A percentile compares a stretch with the other conserved stretches of the same genome.
These are phyloP conservation scores for Halophytophthora batemanensis DNA, from an alignment of 352 stramenopile species.

Conservation along the genomic window DNA sequence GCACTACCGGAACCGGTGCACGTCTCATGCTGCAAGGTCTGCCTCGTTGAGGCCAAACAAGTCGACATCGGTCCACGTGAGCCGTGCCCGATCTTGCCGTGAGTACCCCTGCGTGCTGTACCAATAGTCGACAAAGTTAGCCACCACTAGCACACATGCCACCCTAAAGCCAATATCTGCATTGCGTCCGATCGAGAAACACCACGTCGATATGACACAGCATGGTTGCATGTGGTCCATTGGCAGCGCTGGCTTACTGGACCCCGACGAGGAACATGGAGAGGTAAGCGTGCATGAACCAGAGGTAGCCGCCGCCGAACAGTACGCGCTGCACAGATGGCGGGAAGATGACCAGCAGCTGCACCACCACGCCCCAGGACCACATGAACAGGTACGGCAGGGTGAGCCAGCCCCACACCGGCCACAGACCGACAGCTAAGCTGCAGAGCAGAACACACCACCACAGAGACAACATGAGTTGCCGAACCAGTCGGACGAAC, in stretches of 20 bases:
- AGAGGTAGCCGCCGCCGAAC: conserved; percentile 55
- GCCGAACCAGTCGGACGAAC: no score
- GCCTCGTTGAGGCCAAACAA: conserved; percentile 30
- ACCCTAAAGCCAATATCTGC: neutral
- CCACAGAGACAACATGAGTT: neutral
- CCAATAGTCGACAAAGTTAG: neutral
- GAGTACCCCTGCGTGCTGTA: neutral
- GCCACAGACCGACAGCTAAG: conserved; percentile 72
- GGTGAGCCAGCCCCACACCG: conserved; percentile 73
- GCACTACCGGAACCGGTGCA: conserved; percentile 19
- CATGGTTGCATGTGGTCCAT: no score
- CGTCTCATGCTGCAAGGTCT: conserved; percentile 34
- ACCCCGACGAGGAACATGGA: conserved; percentile 24
- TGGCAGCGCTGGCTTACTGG: neutral
- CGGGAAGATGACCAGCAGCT: conserved; percentile 62
- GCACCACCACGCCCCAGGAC: conserved; percentile 77
- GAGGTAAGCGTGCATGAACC: conserved; percentile 77
- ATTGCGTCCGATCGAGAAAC: neutral
- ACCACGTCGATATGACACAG: neutral
- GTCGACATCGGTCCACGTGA: conserved; percentile 27
- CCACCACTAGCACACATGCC: neutral
- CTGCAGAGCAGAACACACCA: conserved; percentile 23
- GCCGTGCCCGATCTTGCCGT: conserved; percentile 25
- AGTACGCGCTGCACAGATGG: conserved; percentile 57
- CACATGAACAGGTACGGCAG: conserved; percentile 80